Percentiles rank a stretch among this genome's conserved stretches.
These are phyloP conservation scores for Astraeus odoratus DNA, from an alignment of 768 basidiomycete species.

Conservation along the genomic window DNA sequence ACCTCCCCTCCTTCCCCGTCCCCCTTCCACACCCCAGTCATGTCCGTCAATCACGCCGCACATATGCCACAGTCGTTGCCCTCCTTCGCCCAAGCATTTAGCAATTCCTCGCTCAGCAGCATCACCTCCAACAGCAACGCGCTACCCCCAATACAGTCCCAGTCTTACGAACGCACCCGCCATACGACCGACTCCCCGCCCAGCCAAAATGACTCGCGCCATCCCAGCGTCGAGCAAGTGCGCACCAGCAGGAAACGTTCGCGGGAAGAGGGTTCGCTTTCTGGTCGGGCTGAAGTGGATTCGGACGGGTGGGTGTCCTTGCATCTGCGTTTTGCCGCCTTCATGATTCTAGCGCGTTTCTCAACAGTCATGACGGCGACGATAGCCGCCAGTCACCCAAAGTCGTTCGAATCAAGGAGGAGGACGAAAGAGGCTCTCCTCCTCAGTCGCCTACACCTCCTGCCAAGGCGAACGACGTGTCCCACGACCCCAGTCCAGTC, in stretches of 20 bases:
- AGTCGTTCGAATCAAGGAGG: slow-evolving; percentile 53
- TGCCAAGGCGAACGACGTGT: slow-evolving; percentile 9
- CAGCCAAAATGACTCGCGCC: slow-evolving; percentile 19
- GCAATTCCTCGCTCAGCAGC: slow-evolving; percentile 44
- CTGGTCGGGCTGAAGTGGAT: slow-evolving; percentile 28
- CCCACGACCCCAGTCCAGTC: slow-evolving; percentile 26
- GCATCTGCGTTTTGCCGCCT: not conserved
- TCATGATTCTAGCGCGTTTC: slow-evolving; percentile 11
- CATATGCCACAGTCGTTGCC: slow-evolving; percentile 60
- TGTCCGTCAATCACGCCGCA: slow-evolving; percentile 40
- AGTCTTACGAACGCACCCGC: slow-evolving; percentile 27
- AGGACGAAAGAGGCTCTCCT: slow-evolving; percentile 46
- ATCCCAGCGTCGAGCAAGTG: slow-evolving; percentile 25
- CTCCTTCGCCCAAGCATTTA: slow-evolving; percentile 75
- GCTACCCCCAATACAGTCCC: slow-evolving; percentile 60
- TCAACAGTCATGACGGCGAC: slow-evolving; percentile 14
- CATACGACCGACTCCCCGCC: slow-evolving; percentile 29
- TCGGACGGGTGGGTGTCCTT: slow-evolving; percentile 39
- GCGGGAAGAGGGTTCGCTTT: slow-evolving; percentile 32
- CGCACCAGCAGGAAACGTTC: slow-evolving; percentile 35
- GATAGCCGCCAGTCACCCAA: slow-evolving; percentile 39
- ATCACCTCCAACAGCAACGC: slow-evolving; percentile 44
- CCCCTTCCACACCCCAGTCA: slow-evolving; percentile 13
- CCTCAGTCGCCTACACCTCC: slow-evolving; percentile 32
- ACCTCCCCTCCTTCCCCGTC: slow-evolving; percentile 5